Evolutionary conservation across 2,329 filamentous ascomycete species (phyloP), one percentile per base, ranked within the genome.

Genomic region (Volutella citrinella): DNA sequence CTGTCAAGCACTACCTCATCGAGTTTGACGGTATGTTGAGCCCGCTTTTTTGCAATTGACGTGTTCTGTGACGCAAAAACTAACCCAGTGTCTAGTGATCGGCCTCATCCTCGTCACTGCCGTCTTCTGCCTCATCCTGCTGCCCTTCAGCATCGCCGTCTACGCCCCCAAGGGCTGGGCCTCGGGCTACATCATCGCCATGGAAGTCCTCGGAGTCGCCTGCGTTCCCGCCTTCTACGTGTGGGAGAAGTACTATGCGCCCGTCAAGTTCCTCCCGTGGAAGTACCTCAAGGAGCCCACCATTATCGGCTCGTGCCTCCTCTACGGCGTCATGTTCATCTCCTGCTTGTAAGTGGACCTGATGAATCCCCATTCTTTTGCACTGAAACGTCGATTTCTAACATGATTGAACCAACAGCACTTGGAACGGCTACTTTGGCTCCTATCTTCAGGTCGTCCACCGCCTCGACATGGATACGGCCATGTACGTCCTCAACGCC

Each of bases 11-110:
- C 52, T 80, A 82, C 52, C 49, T 68, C 10, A 50, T 74, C 16
- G 70, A 84, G 40, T 82, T 83, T 43, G 80, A 84, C 45, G 63
- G 65, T 63, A 49, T 42, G 55, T 48, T n/a, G n/a, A n/a, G n/a
- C n/a, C n/a, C n/a, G n/a, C n/a, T n/a, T n/a, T n/a, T n/a, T n/a
- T n/a, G n/a, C n/a, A n/a, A n/a, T n/a, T n/a, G n/a, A n/a, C n/a
- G n/a, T n/a, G n/a, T n/a, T n/a, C n/a, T n/a, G n/a, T n/a, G n/a
- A n/a, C n/a, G n/a, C n/a, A n/a, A n/a, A n/a, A 26, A 30, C 14
- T 6, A 34, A 23, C 39, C 26, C 23, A 39, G 82, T 46, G 57
- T 81, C 19, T 19, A 63, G 57, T 71, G 13, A 52, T 73, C 4
- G 76, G 76, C 5, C 61, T 76, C 29, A 49, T 78, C 15, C 54